phyloP scores from a whole-genome alignment of 2,329 filamentous ascomycete species.

The Beauveria bassiana region DNA sequence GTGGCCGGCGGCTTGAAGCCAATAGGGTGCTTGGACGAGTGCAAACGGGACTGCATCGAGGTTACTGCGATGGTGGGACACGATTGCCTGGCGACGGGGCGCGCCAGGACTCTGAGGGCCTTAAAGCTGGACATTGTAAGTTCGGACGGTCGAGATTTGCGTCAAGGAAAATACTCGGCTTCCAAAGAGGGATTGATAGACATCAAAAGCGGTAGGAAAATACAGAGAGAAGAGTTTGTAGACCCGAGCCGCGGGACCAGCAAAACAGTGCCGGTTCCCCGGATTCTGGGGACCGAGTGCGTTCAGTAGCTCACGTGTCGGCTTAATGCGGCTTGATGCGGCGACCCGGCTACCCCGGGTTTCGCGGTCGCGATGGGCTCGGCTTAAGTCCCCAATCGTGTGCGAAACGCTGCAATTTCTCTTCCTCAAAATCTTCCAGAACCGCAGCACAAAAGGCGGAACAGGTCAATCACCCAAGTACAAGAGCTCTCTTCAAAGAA shows the following conservation, averaged over 20 bases:
- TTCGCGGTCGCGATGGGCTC: constrained; percentile 7
- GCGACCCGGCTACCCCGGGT: constrained; percentile 17
- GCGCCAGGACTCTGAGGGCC: constrained; percentile 24
- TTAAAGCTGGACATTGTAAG: constrained; percentile 15
- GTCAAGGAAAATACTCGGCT: not conserved
- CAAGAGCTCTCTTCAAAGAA: not conserved
- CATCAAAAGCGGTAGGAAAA: not conserved
- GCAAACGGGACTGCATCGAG: constrained; percentile 30
- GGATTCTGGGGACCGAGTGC: constrained; percentile 1
- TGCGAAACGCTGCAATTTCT: not conserved
- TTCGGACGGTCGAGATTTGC: not conserved
- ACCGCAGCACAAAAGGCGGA: not conserved
- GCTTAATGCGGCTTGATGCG: constrained; percentile 39
- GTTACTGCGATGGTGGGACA: constrained; percentile 24
- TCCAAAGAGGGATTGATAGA: constrained; percentile 6
- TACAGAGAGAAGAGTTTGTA: not conserved
- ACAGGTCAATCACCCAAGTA: not conserved
- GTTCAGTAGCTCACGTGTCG: constrained; percentile 14
- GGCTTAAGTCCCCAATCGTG: constrained; percentile 13
- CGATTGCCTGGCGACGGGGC: constrained; percentile 18
- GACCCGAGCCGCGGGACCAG: not conserved
- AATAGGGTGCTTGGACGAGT: constrained; percentile 53
- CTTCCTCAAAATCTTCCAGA: not conserved
- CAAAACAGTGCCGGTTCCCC: constrained; percentile 3
- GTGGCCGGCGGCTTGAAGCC: constrained; percentile 62